Evolutionary conservation across 1,284 basidiomycete genomes (phyloP).

Genomic region (Sutorius eximius): DNA sequence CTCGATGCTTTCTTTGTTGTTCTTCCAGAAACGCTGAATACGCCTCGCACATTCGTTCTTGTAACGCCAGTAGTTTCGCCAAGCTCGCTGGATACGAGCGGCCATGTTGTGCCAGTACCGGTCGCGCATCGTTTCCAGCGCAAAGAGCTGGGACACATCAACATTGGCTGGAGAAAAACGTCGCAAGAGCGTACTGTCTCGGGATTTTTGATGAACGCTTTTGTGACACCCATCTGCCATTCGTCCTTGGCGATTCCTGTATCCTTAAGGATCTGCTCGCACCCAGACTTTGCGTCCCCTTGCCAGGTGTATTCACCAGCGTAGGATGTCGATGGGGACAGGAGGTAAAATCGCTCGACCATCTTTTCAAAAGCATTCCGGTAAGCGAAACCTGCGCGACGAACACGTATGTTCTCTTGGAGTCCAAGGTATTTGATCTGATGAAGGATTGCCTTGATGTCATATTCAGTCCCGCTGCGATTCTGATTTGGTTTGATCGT

Average conservation of each 20-base stretch:
- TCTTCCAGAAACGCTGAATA: slow-evolving; percentile 98
- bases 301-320: slow-evolving; percentile 99
- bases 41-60: slow-evolving; percentile 93
- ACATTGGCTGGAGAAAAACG: background rate
- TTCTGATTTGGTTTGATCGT: slow-evolving; percentile 99
- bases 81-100: slow-evolving; percentile 92
- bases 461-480: slow-evolving; percentile 90
- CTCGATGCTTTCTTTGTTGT: slow-evolving; percentile 91
- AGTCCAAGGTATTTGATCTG: slow-evolving; percentile 99
- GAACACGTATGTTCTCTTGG: slow-evolving; percentile 97
- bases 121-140: slow-evolving; percentile 97
- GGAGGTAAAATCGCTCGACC: slow-evolving; percentile 95
- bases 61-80: slow-evolving; percentile 93
- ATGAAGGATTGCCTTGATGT: slow-evolving; percentile 92
- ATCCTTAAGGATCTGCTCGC: slow-evolving; percentile 90
- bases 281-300: slow-evolving; percentile 89
- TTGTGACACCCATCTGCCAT: slow-evolving; percentile 99
- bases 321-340: slow-evolving; percentile 95
- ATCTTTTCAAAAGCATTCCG: slow-evolving; percentile 98
- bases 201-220: slow-evolving; percentile 99
- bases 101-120: slow-evolving; percentile 99
- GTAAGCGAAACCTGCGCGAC: slow-evolving; percentile 97
- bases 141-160: slow-evolving; percentile 73
- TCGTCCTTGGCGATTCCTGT: slow-evolving; percentile 96
- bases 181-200: slow-evolving; percentile 71